Evolutionary conservation across 108 stramenopile genomes (phyloP), one percentile per base, ranked within the genome.

Genomic region (Discostella pseudostelligera): DNA sequence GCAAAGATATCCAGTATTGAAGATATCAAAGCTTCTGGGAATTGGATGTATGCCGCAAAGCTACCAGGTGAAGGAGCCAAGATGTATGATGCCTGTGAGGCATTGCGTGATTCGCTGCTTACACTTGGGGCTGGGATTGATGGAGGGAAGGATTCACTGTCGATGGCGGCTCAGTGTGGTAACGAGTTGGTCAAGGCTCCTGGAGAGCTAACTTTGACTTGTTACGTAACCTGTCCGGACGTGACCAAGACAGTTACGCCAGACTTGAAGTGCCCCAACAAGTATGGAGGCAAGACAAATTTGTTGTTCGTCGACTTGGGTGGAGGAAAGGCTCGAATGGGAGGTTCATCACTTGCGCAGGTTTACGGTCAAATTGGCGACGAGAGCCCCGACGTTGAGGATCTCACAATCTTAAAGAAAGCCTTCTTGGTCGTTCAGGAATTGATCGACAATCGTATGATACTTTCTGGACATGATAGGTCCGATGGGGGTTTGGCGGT

Each of bases 1-100:
- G 99, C 99, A 28, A 88, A 92, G 78, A 88, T 97, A 43, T 84
- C 95, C 11, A 85, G 78, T 50, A 84, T 98, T 54, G 86, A 84
- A 45, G 97, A 98, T 64, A 93, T 98, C 73, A 98, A 98, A 68
- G 90, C 93, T 17, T 89, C 90, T 65, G 97, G 95, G 21, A 99
- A 99, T 78, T 99, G 99, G 99, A 99, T 99, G 99, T 99, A 97
- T 72, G 97, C 99, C 16, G 97, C 97, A 44, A 99, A 99, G 76
- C 93, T 99, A 13, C 81, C 87, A 9, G 99, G 99, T 4, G 99
- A 99, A 75, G 97, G 96, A 45, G 88, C 97, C 20, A 96, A 92
- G 74, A 97, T 99, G 97, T 98, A 90, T 66, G 96, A 96, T 70
- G 93, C 96, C n/a, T 97, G 97, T 72, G 86, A 87, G 61, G 97